Percentiles rank a stretch among this genome's conserved stretches.
These are phyloP conservation scores for Marsdenia floribunda DNA, from an alignment of 257 asterid genomes.

Conservation along the genomic window DNA sequence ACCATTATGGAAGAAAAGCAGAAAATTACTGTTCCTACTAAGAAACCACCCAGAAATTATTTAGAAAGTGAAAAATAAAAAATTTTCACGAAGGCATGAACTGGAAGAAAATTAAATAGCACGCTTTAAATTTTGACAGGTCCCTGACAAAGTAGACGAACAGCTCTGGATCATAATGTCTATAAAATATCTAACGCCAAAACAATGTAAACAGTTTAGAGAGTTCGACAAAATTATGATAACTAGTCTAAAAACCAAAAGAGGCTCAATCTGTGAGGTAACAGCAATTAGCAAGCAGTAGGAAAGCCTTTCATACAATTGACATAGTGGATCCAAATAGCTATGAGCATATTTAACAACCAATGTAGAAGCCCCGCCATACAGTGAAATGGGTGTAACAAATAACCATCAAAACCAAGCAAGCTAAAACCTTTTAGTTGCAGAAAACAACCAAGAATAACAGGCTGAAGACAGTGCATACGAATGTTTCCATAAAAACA, in stretches of 20 bases:
- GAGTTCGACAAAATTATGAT: constrained; percentile 7
- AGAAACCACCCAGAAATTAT: not conserved
- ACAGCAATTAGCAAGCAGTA: not conserved
- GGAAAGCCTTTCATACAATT: constrained; percentile 5
- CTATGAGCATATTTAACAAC: not conserved
- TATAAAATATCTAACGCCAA: not conserved
- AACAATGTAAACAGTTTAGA: not conserved
- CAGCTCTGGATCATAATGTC: not conserved
- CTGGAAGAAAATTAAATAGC: not conserved
- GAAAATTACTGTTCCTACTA: not conserved
- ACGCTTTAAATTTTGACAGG: not conserved
- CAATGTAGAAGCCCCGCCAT: not conserved
- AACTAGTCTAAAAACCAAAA: not conserved
- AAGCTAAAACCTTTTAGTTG: not conserved
- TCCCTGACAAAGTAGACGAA: not conserved
- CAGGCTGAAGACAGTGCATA: not conserved
- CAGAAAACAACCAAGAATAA: not conserved
- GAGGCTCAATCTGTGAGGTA: not conserved
- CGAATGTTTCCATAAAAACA: constrained; percentile 7
- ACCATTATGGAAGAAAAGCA: not conserved
- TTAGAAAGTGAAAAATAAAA: constrained; percentile 6
- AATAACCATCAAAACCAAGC: not conserved
- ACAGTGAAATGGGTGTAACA: not conserved
- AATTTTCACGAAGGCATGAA: not conserved
- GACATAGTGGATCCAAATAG: not conserved